Conservation (phyloP, 306 rosid species). For the Begonia peltatifolia region DNA sequence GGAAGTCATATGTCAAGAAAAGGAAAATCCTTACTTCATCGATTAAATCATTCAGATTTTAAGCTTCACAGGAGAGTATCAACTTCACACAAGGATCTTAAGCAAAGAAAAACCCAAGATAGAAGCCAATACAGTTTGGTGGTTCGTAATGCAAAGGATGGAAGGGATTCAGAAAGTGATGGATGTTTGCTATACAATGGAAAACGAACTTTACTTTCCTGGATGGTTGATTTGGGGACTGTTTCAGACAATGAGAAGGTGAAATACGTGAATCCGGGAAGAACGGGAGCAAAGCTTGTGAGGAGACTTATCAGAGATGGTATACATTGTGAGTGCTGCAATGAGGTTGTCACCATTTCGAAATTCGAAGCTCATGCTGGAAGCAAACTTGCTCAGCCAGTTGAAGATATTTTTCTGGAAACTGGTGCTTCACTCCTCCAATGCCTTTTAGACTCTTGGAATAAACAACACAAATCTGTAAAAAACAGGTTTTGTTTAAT, state of each 20-base stretch:
- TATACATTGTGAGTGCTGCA: slow-evolving; percentile 71
- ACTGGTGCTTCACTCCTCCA: slow-evolving; percentile 64
- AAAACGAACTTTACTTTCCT: slow-evolving; percentile 64
- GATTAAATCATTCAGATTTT: too few relatives aligned
- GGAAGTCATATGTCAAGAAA: too few relatives aligned
- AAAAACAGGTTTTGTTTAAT: slow-evolving; percentile 39
- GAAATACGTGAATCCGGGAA: slow-evolving; percentile 30
- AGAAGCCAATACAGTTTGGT: slow-evolving; percentile 40
- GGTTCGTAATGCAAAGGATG: slow-evolving; percentile 57
- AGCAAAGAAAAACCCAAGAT: slow-evolving; percentile 33
- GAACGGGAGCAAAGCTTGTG: slow-evolving; percentile 23
- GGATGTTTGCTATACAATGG: slow-evolving; percentile 67
- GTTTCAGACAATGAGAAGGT: slow-evolving; percentile 51
- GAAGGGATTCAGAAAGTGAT: slow-evolving; percentile 47
- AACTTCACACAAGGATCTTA: slow-evolving; percentile 22
- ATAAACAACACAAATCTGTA: slow-evolving; percentile 61
- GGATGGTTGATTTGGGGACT: slow-evolving; percentile 87
- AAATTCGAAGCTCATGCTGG: slow-evolving; percentile 65
- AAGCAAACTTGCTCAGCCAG: slow-evolving; percentile 40
- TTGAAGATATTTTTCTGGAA: slow-evolving; percentile 39
- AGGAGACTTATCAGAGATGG: slow-evolving; percentile 74
- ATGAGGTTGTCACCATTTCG: slow-evolving; percentile 34
- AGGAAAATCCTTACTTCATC: too few relatives aligned
- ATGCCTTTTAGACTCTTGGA: slow-evolving; percentile 84
- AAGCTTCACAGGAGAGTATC: slow-evolving; percentile 4